Evolutionary conservation across 371 early-diverging fungal species (phyloP).

Genomic region (Syncephalastrum sp.): DNA sequence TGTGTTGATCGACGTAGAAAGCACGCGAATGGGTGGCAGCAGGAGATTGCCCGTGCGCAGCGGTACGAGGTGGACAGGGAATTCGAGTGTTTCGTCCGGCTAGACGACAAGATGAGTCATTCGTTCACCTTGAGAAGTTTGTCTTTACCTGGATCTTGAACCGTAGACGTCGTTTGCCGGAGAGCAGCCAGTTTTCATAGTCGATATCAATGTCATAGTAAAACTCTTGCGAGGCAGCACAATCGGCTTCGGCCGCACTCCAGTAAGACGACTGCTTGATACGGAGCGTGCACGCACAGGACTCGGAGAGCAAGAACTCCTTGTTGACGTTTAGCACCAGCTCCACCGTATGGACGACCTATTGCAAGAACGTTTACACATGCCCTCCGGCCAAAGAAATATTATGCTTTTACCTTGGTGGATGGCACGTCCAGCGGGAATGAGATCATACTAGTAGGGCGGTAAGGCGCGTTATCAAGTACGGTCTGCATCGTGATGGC

Average conservation of each 20-base stretch:
- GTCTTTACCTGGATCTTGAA: constrained; percentile 58
- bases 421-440: constrained; percentile 56
- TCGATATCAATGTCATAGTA: constrained; percentile 70
- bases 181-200: constrained; percentile 69
- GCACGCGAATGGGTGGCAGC: constrained; percentile 55
- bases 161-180: constrained; percentile 63
- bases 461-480: constrained; percentile 25
- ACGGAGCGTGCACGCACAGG: constrained; percentile 52
- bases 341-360: constrained; percentile 61
- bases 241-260: constrained; percentile 22
- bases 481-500: constrained; percentile 41
- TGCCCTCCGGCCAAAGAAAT: not conserved
- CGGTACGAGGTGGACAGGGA: constrained; percentile 60
- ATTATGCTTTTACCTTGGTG: constrained; percentile 35
- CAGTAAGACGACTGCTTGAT: constrained; percentile 65
- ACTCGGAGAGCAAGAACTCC: constrained; percentile 54
- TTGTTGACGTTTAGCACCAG: constrained; percentile 42
- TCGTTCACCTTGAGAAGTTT: not conserved
- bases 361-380: constrained; percentile 1
- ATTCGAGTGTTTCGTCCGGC: constrained; percentile 55
- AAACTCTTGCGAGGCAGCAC: constrained; percentile 41
- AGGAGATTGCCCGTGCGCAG: constrained; percentile 66
- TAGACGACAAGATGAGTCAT: constrained; percentile 14
- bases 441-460: constrained; percentile 33
- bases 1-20: constrained; percentile 46